Percentiles rank a stretch among this genome's conserved stretches.
Conservation (phyloP, 2,329 filamentous ascomycete genomes). For the Penicillium sp. region DNA sequence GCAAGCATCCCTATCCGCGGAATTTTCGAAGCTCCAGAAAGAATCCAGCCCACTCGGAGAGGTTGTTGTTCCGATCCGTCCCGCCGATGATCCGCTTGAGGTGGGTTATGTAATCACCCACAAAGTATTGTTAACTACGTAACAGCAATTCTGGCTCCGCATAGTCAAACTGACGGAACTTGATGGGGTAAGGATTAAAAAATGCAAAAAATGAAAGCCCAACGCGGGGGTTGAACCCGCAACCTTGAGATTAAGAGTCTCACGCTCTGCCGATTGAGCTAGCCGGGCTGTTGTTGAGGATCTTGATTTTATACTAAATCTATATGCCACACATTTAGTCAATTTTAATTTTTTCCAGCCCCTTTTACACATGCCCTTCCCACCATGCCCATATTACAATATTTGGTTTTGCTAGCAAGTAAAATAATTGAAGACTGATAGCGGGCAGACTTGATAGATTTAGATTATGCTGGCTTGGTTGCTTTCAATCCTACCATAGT, state of each 20-base stretch:
- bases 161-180: neutral
- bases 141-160: neutral
- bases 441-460: too few relatives aligned
- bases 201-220: conserved; percentile 32
- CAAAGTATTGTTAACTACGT: neutral
- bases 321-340: neutral
- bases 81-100: neutral
- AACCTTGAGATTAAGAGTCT: conserved; percentile 54
- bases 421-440: too few relatives aligned
- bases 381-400: too few relatives aligned
- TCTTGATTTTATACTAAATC: too few relatives aligned
- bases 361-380: neutral
- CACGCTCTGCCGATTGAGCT: conserved; percentile 59
- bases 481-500: too few relatives aligned
- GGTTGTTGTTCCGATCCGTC: neutral
- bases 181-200: neutral
- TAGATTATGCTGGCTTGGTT: too few relatives aligned
- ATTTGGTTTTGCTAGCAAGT: too few relatives aligned
- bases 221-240: conserved; percentile 51
- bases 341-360: neutral
- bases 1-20: neutral
- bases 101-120: conserved; percentile 7
- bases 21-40: conserved; percentile 18
- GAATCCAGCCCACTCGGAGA: conserved; percentile 13
- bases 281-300: conserved; percentile 43